Conservation (phyloP, 2,329 filamentous ascomycete genomes). For the Emmonsiellopsis sp. region DNA sequence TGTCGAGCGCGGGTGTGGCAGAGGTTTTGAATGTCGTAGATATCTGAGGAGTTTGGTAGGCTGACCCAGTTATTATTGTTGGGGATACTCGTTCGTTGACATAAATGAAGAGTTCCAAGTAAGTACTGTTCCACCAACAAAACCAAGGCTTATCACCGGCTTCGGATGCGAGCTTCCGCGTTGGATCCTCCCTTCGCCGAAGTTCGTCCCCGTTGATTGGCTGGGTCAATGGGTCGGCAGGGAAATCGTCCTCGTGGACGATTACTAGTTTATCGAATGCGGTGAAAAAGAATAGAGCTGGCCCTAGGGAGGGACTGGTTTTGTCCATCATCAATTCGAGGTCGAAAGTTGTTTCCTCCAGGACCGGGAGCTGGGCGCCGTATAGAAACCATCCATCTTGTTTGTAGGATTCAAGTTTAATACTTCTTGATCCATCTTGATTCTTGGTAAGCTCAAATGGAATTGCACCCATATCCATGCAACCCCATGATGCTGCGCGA, state of each 20-base stretch:
- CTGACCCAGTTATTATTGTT: constrained; percentile 4
- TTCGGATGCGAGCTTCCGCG: constrained; percentile 32
- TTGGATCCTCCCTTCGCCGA: constrained; percentile 17
- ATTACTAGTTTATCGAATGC: constrained; percentile 58
- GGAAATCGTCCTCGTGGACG: constrained; percentile 30
- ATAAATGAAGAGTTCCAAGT: constrained; percentile 60
- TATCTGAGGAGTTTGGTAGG: constrained; percentile 7
- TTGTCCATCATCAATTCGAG: constrained; percentile 50
- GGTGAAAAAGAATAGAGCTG: constrained; percentile 55
- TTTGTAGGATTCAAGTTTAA: constrained; percentile 32
- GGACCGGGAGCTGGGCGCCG: constrained; percentile 51
- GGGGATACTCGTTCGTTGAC: constrained; percentile 28
- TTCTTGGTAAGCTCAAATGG: constrained; percentile 15
- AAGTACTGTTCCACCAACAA: constrained; percentile 60
- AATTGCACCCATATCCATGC: constrained; percentile 27
- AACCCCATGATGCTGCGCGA: constrained; percentile 45
- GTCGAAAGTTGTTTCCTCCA: constrained; percentile 34
- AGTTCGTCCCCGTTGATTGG: constrained; percentile 15
- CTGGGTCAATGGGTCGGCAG: constrained; percentile 4
- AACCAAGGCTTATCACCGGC: constrained; percentile 59
- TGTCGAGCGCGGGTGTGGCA: constrained; percentile 12
- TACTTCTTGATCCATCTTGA: constrained; percentile 18
- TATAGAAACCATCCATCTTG: constrained; percentile 42
- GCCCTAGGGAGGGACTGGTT: constrained; percentile 47
- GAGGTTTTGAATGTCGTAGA: constrained; percentile 15